phyloP scores from a whole-genome alignment of 2,329 filamentous ascomycete species.

The Monosporascus sp. region DNA sequence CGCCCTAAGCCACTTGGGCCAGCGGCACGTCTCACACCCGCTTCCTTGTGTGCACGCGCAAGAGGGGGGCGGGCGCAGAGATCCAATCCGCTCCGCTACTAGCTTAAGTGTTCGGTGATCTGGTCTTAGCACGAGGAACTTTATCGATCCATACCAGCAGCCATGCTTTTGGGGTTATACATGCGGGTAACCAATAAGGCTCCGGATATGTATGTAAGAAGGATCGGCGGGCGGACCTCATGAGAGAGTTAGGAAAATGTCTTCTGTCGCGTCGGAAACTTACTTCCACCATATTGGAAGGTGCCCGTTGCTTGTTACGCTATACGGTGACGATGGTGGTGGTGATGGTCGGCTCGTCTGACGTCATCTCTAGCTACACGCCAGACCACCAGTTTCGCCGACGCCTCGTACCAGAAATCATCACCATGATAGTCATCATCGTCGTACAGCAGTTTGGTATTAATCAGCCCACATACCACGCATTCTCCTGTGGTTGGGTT shows the following conservation, averaged over 20 bases:
- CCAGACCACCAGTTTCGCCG: no score
- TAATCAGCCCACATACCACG: conserved; percentile 2
- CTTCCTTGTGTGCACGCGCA: not conserved
- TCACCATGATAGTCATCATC: no score
- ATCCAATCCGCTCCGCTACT: not conserved
- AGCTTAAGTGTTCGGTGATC: not conserved
- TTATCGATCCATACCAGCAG: not conserved
- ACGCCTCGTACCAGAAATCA: no score
- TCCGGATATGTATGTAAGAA: not conserved
- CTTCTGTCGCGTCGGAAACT: not conserved
- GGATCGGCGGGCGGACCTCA: not conserved
- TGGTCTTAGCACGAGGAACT: not conserved
- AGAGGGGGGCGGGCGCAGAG: no score
- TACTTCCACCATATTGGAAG: not conserved
- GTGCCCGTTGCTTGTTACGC: not conserved
- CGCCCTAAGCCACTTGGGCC: conserved; percentile 1
- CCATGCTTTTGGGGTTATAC: not conserved
- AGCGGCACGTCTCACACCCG: not conserved
- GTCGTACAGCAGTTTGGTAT: no score
- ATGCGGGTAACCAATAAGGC: not conserved
- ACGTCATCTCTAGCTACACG: no score
- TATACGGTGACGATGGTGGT: not conserved
- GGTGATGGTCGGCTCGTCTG: no score
- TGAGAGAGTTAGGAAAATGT: no score
- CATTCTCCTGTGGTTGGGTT: no score